These are phyloP conservation scores for Kregervanrija pseudodelftensis DNA, from an alignment of 805 yeast species.

Conservation along the genomic window DNA sequence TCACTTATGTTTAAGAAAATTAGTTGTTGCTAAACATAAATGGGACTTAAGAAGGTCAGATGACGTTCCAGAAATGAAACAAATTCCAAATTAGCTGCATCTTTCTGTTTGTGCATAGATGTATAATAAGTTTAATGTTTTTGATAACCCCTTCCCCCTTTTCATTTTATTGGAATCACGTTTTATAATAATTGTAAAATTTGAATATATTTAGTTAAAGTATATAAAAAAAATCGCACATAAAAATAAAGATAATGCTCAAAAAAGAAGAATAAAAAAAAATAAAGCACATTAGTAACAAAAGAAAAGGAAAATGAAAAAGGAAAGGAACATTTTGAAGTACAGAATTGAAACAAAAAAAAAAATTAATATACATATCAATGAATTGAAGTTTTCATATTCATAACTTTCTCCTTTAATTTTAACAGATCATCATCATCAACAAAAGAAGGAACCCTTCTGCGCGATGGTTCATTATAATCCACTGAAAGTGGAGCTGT, in stretches of 20 bases:
- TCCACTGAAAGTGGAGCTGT: no score
- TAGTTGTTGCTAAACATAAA: slow-evolving; percentile 26
- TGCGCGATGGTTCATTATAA: background rate
- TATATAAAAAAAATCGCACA: background rate
- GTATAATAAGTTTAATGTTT: no score
- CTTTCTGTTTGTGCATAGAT: no score
- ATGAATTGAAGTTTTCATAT: slow-evolving; percentile 19
- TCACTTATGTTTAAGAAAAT: slow-evolving; percentile 29
- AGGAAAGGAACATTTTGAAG: no score
- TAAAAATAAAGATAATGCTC: background rate
- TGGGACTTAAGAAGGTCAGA: slow-evolving; percentile 22
- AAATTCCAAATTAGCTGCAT: slow-evolving; percentile 6
- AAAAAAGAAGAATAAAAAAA: no score
- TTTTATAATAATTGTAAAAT: no score
- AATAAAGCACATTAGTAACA: no score
- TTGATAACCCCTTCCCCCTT: no score
- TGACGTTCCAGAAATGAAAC: slow-evolving; percentile 13
- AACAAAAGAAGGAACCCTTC: background rate
- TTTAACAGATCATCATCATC: slow-evolving; percentile 25
- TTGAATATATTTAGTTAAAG: no score
- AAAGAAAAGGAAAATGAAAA: no score
- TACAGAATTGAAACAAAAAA: no score
- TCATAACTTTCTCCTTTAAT: slow-evolving; percentile 24
- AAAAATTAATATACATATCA: background rate
- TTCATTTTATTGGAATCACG: no score